Evolutionary conservation across 2,329 filamentous ascomycete genomes (phyloP).

Genomic region (Sporothrix globosa): DNA sequence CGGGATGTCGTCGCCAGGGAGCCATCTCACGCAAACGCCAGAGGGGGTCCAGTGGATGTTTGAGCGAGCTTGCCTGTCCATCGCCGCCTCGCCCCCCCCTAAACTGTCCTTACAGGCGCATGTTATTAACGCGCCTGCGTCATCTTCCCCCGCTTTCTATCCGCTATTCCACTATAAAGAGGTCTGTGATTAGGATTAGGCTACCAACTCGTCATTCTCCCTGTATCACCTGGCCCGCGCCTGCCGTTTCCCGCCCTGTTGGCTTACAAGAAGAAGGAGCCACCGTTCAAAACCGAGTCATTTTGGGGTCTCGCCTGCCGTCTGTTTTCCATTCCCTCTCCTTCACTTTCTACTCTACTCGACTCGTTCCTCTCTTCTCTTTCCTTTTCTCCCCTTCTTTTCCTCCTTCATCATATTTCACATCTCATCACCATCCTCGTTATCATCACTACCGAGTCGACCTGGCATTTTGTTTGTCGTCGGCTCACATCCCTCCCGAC

Average conservation of each 20-base stretch:
- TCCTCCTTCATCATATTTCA: neutral
- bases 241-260: slow-evolving; percentile 23
- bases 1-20: slow-evolving; percentile 15
- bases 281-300: slow-evolving; percentile 19
- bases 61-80: too few species aligned
- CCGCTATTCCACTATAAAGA: neutral
- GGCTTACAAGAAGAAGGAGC: slow-evolving; percentile 9
- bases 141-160: slow-evolving; percentile 13
- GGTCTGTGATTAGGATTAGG: slow-evolving; percentile 31
- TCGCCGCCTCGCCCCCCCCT: slow-evolving; percentile 9
- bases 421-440: neutral
- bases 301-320: neutral
- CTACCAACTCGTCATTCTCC: slow-evolving; percentile 36
- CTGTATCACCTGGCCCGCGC: slow-evolving; percentile 35
- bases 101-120: slow-evolving; percentile 7
- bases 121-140: slow-evolving; percentile 5
- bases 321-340: neutral
- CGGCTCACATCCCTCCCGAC: neutral
- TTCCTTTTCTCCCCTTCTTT: neutral
- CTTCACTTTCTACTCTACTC: neutral
- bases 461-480: neutral
- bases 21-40: slow-evolving; percentile 17
- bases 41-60: neutral
- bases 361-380: neutral
- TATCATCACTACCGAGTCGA: slow-evolving; percentile 8